These are phyloP conservation scores for Trametes cubensis DNA, from an alignment of 768 basidiomycete species.

Conservation along the genomic window DNA sequence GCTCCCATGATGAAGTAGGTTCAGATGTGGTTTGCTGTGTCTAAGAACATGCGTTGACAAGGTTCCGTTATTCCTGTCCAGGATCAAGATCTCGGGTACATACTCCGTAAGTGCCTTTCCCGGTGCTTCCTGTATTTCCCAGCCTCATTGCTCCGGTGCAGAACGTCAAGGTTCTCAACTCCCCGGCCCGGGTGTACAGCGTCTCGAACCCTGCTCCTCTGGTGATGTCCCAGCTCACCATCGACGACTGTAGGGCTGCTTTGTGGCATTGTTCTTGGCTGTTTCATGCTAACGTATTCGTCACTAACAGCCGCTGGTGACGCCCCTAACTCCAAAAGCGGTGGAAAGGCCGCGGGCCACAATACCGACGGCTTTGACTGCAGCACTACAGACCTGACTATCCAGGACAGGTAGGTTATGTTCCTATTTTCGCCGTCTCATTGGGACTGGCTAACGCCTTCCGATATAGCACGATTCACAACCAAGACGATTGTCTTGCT, in stretches of 20 bases:
- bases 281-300: conserved; percentile 1
- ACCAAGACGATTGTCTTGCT: conserved; percentile 63
- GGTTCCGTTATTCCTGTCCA: conserved; percentile 20
- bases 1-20: conserved; percentile 46
- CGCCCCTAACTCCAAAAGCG: conserved; percentile 52
- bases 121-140: conserved; percentile 3
- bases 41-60: conserved; percentile 5
- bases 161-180: conserved; percentile 43
- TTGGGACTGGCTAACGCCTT: background rate
- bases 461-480: conserved; percentile 26
- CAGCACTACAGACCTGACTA: conserved; percentile 33
- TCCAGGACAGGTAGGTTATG: conserved; percentile 29
- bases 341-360: conserved; percentile 51
- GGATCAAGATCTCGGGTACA: conserved; percentile 45
- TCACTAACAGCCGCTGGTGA: conserved; percentile 51
- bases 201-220: conserved; percentile 31
- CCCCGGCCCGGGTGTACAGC: conserved; percentile 40
- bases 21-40: background rate
- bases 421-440: too few relatives aligned
- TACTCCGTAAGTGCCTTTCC: conserved; percentile 32
- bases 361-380: conserved; percentile 38
- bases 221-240: conserved; percentile 47
- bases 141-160: conserved; percentile 19
- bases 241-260: conserved; percentile 58
- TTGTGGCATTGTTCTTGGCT: background rate